phyloP scores from a whole-genome alignment of 1,139 yeast species.

The Protomyces gravidus region DNA sequence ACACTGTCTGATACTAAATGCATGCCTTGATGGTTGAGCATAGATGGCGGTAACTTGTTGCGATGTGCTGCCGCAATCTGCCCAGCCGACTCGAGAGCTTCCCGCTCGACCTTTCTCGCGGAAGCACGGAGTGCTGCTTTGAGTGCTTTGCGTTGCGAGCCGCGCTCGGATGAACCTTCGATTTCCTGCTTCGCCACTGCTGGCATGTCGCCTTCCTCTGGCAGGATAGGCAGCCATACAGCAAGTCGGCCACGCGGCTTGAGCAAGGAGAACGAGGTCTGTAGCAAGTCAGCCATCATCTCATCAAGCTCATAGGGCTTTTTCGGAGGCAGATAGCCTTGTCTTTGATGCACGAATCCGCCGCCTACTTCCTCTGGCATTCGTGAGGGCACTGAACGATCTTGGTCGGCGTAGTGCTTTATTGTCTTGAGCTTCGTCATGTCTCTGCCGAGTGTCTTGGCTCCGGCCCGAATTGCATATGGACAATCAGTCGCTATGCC shows the following conservation, averaged over 20 bases:
- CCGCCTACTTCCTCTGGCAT: constrained; percentile 42
- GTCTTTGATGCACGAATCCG: constrained; percentile 69
- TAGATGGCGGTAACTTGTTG: constrained; percentile 1
- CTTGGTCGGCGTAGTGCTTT: constrained; percentile 1
- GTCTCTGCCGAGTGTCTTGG: constrained; percentile 82
- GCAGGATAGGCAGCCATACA: constrained; percentile 98
- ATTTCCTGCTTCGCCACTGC: constrained; percentile 43
- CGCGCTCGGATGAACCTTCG: not conserved
- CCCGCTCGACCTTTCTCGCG: not conserved
- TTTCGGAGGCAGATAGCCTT: constrained; percentile 87
- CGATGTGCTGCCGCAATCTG: constrained; percentile 45
- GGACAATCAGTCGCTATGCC: constrained; percentile 95
- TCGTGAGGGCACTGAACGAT: not conserved
- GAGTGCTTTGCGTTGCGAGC: not conserved
- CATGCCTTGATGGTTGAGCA: constrained; percentile 57
- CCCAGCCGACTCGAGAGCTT: not conserved
- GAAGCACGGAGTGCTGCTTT: not conserved
- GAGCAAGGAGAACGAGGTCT: not conserved
- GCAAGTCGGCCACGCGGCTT: constrained; percentile 62
- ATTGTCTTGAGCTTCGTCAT: not conserved
- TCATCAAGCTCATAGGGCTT: constrained; percentile 79
- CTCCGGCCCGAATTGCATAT: constrained; percentile 93
- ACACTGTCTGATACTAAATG: constrained; percentile 70
- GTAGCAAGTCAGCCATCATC: constrained; percentile 69
- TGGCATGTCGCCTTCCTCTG: constrained; percentile 69